Evolutionary conservation across 2,329 filamentous ascomycete genomes (phyloP).

Genomic region (Talaromyces verruculosus): DNA sequence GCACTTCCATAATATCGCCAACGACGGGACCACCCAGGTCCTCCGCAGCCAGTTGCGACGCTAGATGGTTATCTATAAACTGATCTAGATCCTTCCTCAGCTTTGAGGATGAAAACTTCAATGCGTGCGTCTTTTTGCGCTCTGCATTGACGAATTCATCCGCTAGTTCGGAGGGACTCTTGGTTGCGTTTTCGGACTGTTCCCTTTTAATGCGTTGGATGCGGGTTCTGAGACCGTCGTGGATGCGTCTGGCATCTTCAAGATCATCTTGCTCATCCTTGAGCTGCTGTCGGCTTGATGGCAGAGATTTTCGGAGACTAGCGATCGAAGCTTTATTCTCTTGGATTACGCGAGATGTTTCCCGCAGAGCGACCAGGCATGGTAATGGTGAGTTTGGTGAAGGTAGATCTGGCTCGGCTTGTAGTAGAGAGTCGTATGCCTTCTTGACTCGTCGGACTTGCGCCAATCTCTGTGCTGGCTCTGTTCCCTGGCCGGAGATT

Average conservation of each 20-base stretch:
- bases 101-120: conserved; percentile 60
- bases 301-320: conserved; percentile 43
- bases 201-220: conserved; percentile 61
- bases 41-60: conserved; percentile 76
- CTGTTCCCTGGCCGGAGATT: conserved; percentile 32
- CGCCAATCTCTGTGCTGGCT: conserved; percentile 37
- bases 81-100: conserved; percentile 64
- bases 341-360: conserved; percentile 62
- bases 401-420: conserved; percentile 65
- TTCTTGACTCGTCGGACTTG: conserved; percentile 58
- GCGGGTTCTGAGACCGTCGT: conserved; percentile 54
- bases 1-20: conserved; percentile 68
- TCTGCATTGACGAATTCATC: conserved; percentile 64
- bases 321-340: conserved; percentile 63
- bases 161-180: conserved; percentile 61
- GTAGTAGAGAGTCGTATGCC: conserved; percentile 65
- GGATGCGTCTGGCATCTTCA: conserved; percentile 50
- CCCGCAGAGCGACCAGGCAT: conserved; percentile 68
- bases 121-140: conserved; percentile 57
- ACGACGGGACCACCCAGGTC: conserved; percentile 80
- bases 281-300: conserved; percentile 40
- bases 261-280: conserved; percentile 49
- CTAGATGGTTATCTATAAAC: conserved; percentile 71
- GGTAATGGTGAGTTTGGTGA: conserved; percentile 67
- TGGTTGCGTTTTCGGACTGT: conserved; percentile 57